Conservation (phyloP, 352 stramenopile genomes). For the Globisporangium heterothallicum region DNA sequence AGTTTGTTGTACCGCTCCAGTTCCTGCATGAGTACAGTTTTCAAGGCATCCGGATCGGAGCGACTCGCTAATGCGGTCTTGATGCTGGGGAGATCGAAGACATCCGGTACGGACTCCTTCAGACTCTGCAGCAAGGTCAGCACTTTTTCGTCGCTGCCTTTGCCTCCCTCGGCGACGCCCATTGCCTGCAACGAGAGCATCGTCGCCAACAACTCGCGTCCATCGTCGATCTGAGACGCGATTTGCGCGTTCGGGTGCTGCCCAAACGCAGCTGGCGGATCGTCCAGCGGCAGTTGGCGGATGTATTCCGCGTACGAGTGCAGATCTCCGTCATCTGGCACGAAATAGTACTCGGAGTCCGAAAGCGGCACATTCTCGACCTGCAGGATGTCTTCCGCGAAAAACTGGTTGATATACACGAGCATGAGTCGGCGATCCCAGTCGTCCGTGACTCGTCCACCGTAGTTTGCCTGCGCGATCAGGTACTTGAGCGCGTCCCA, state of each 20-base stretch:
- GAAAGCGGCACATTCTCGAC: constrained; percentile 84
- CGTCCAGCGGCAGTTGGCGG: constrained; percentile 82
- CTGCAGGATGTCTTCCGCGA: constrained; percentile 85
- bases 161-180: constrained; percentile 74
- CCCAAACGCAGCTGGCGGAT: constrained; percentile 90
- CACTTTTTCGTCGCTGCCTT: constrained; percentile 88
- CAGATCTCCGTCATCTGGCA: constrained; percentile 90
- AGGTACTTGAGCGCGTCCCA: constrained; percentile 95
- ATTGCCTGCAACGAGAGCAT: constrained; percentile 89
- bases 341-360: constrained; percentile 91
- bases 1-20: constrained; percentile 93
- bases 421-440: constrained; percentile 95
- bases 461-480: constrained; percentile 96
- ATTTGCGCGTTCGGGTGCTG: constrained; percentile 96
- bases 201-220: constrained; percentile 82
- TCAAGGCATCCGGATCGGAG: constrained; percentile 87
- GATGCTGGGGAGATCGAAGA: constrained; percentile 86
- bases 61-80: constrained; percentile 61
- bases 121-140: constrained; percentile 76
- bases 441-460: constrained; percentile 94
- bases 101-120: constrained; percentile 82
- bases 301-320: constrained; percentile 89
- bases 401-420: constrained; percentile 95
- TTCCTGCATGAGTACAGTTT: constrained; percentile 94
- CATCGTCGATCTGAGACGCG: constrained; percentile 92